Evolutionary conservation across 1,284 basidiomycete species (phyloP), one percentile per base, ranked within the genome.

Genomic region (Filobasidium uniguttulatum): DNA sequence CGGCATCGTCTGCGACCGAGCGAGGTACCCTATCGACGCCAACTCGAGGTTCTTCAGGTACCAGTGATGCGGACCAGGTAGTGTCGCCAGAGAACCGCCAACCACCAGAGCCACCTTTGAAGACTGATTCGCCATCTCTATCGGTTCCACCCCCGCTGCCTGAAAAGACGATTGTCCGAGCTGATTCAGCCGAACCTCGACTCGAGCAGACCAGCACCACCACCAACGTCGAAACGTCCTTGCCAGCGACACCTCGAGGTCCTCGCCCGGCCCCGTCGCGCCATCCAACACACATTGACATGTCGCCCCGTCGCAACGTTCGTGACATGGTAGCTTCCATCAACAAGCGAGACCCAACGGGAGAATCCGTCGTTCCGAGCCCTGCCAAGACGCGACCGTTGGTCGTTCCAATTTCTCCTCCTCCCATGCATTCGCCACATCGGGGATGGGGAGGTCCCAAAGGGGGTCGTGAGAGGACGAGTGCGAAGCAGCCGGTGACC

Each of bases 361-460:
- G 22, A 5, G 7, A 23, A 15, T 26, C 40, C 4, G 25, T 43
- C 6, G 9, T 43, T 12, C 40, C 40, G 3, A 29, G n/a, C 9
- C 40, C 40, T 14, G 29, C 9, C 22, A 14, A 14, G 26, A 12
- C 29, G 23, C 40, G 29, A 28, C 25, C 40, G 12, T 28, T 26
- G 3, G 14, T 26, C 8, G 40, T 26, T 43, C 12, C 40, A 3
- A 28, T 43, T 5, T 12, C 26, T 3, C 9, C 23, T 4, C 22
- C 40, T 4, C 40, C 40, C 14, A 43, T 43, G 40, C 40, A 43
- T 28, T 43, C 40, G 12, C 40, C 40, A 28, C 29, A 43, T 29
- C 22, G 40, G 17, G 40, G 40, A 15, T 15, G 26, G n/a, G 40
- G 40, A 26, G 40, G 40, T 4, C 22, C 40, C 4, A 26, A 19